Evolutionary conservation across 352 stramenopile species (phyloP), one percentile per base, ranked within the genome.

Genomic region (Globisporangium parvum): DNA sequence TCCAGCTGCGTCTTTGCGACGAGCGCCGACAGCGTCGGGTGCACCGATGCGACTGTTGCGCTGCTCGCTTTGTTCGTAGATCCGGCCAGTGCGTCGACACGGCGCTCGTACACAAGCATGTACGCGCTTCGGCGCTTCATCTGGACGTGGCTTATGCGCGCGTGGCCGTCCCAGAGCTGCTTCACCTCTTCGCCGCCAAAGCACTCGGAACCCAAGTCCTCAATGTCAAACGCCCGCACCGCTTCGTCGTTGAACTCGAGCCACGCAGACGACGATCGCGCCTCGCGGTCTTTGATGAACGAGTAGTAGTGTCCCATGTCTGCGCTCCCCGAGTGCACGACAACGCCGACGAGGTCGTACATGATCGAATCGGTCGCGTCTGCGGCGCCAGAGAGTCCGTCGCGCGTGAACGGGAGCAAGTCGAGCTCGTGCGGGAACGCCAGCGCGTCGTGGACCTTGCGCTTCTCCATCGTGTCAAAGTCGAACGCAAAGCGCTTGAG

Each of bases 301-400:
- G 82, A 96, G 63, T 98, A 98, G 62, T 98, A 98, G 73, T 98
- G 93, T 0, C 93, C 93, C 49, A 80, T 95, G 53, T 98, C 87
- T 0, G 86, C 79, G 20, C 88, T 97, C 1, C 93, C 93, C 0
- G 81, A 96, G 64, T 98, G 93, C 5, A 98, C 89, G 18, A 98
- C 87, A 17, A 98, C 76, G 10, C 93, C 93, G 6, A 88, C 77
- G 8, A 98, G 79, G 21, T 96, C 77, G 59, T 98, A 98, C 71
- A 92, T 70, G 6, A 47, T 55, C 41, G 52, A 47, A 14, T 33
- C 23, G 1, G 2, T 33, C 1, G 20, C 28, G 45, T 2, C 21
- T 10, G 26, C 17, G 20, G 26, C 17, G 33, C 15, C 15, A n/a
- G 49, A 35, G 23, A 86, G 59, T 3, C 75, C 84, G 28, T 88